Percentiles rank a stretch among this genome's conserved stretches.
These are phyloP conservation scores for Clonostachys rosea DNA, from an alignment of 2,329 filamentous ascomycete species.

Conservation along the genomic window DNA sequence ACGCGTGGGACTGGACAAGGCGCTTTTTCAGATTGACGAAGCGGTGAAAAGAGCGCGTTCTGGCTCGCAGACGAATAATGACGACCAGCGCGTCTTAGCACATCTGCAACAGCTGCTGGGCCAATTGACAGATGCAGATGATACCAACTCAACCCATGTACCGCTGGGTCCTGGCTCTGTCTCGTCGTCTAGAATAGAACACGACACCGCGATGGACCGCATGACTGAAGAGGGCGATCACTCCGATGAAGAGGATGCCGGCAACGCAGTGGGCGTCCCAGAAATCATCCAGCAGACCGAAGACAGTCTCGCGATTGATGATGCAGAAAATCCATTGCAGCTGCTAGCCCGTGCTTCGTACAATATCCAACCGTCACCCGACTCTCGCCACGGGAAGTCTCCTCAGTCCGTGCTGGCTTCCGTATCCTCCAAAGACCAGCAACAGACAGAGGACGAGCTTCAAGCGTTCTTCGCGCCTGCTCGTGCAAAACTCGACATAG, in stretches of 20 bases:
- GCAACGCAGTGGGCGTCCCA: constrained; percentile 13
- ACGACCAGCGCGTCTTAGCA: constrained; percentile 39
- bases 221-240: constrained; percentile 21
- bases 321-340: constrained; percentile 72
- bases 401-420: constrained; percentile 12
- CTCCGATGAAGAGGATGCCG: constrained; percentile 21
- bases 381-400: constrained; percentile 1
- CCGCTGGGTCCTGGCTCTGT: constrained; percentile 5
- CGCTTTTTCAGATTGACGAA: constrained; percentile 69
- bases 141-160: no score
- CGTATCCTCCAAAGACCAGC: constrained; percentile 20
- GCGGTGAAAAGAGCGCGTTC: constrained; percentile 53
- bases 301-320: constrained; percentile 59
- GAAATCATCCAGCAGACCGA: constrained; percentile 23
- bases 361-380: constrained; percentile 46
- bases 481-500: constrained; percentile 58
- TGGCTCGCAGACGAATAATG: constrained; percentile 7
- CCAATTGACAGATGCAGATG: no score
- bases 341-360: constrained; percentile 69
- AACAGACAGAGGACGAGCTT: constrained; percentile 26
- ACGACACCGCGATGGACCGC: constrained; percentile 2
- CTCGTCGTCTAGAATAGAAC: constrained; percentile 4
- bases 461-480: constrained; percentile 63
- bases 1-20: constrained; percentile 69
- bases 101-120: constrained; percentile 35